A percentile compares a stretch with the other conserved stretches of the same genome.
Conservation (phyloP, 805 yeast genomes). For the Jamesozyma hellenica region DNA sequence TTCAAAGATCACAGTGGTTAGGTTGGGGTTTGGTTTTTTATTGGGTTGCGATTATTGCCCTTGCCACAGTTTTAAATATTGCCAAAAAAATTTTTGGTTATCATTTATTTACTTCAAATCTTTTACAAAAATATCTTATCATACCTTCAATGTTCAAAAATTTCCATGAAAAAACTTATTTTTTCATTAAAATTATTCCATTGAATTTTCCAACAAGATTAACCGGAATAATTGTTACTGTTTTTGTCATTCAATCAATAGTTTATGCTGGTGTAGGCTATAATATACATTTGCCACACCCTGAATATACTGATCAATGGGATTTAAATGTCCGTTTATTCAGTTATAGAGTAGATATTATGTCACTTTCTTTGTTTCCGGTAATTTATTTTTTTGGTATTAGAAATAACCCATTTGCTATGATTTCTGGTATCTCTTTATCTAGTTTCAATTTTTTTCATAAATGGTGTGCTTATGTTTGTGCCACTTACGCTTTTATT, state of each 20-base stretch:
- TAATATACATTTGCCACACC: slow-evolving; percentile 31
- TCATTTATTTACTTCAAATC: slow-evolving; percentile 10
- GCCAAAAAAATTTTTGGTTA: slow-evolving; percentile 19
- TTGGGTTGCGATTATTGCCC: slow-evolving; percentile 30
- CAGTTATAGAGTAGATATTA: slow-evolving; percentile 46
- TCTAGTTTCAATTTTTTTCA: slow-evolving; percentile 55
- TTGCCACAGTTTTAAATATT: slow-evolving; percentile 27
- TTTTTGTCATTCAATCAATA: slow-evolving; percentile 27
- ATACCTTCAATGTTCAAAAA: slow-evolving; percentile 24
- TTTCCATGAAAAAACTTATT: slow-evolving; percentile 16
- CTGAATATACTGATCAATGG: slow-evolving; percentile 28
- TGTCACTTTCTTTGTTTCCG: slow-evolving; percentile 47
- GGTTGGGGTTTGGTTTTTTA: slow-evolving; percentile 40
- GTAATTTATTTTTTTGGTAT: slow-evolving; percentile 54
- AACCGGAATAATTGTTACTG: slow-evolving; percentile 24
- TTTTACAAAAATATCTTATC: slow-evolving; percentile 17
- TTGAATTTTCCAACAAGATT: slow-evolving; percentile 26
- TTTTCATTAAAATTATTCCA: slow-evolving; percentile 18
- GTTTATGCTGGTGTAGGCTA: slow-evolving; percentile 31
- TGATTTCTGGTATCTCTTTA: slow-evolving; percentile 51
- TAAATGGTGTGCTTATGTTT: slow-evolving; percentile 51
- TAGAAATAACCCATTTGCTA: slow-evolving; percentile 58
- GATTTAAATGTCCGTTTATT: slow-evolving; percentile 31
- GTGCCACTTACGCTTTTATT: slow-evolving; percentile 39
- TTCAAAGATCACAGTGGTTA: slow-evolving; percentile 32